phyloP scores from a whole-genome alignment of 352 stramenopile species.

The Phytophthora sansomeana region DNA sequence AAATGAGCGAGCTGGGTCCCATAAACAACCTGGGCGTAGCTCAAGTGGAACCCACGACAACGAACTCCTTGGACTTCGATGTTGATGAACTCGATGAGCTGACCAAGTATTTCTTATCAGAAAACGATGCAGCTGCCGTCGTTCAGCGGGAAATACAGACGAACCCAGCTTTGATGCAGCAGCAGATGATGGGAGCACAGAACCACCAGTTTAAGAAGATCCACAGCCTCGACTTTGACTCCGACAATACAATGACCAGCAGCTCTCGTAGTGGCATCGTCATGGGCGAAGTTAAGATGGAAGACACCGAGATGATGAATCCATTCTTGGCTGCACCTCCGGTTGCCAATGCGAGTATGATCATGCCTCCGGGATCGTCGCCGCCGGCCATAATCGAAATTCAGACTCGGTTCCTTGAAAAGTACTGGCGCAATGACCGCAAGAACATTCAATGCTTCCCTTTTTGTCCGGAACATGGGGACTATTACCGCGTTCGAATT shows the following conservation, averaged over 20 bases:
- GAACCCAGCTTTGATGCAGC: conserved; percentile 19
- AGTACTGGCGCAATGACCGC: conserved; percentile 93
- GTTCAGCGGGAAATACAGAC: conserved; percentile 43
- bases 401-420: conserved; percentile 85
- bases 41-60: conserved; percentile 44
- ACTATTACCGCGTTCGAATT: conserved; percentile 91
- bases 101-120: conserved; percentile 75
- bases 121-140: conserved; percentile 49
- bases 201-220: conserved; percentile 67
- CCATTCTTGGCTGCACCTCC: conserved; percentile 50
- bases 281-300: conserved; percentile 39
- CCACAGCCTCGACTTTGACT: conserved; percentile 82
- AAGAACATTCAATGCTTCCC: conserved; percentile 95
- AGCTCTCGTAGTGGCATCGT: conserved; percentile 31
- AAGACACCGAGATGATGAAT: conserved; percentile 54
- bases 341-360: conserved; percentile 9
- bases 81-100: conserved; percentile 79
- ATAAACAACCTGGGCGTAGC: conserved; percentile 15
- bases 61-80: conserved; percentile 70
- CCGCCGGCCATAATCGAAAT: conserved; percentile 73
- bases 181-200: conserved; percentile 17
- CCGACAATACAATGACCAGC: conserved; percentile 40
- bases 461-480: conserved; percentile 88
- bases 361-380: conserved; percentile 25
- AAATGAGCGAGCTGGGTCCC: conserved; percentile 26